phyloP scores from a whole-genome alignment of 2,329 filamentous ascomycete species.

The Ceratocystis destructans region DNA sequence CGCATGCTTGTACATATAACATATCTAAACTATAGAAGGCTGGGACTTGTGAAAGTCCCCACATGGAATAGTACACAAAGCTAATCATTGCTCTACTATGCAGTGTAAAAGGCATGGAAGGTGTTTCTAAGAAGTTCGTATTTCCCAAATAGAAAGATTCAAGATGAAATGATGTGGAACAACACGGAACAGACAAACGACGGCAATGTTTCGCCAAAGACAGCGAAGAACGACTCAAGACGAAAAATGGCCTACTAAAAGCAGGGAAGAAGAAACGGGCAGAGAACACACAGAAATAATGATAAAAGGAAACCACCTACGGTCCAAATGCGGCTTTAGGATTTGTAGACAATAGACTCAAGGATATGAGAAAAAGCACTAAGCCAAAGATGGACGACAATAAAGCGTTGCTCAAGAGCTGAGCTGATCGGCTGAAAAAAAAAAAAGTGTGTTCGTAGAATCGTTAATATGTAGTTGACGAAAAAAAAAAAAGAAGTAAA shows the following conservation, averaged over 20 bases:
- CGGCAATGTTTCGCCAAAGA: background rate
- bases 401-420: background rate
- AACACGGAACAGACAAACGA: background rate
- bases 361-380: background rate
- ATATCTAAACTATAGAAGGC: no score
- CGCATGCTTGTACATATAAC: no score
- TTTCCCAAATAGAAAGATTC: conserved; percentile 5
- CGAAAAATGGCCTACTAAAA: background rate
- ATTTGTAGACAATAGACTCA: background rate
- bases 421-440: background rate
- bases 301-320: background rate
- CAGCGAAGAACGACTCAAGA: background rate
- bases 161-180: background rate
- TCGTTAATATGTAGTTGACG: conserved; percentile 2
- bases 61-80: no score
- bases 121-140: conserved; percentile 8
- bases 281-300: no score
- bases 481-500: background rate
- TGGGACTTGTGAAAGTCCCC: no score
- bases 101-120: background rate
- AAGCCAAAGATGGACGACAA: background rate
- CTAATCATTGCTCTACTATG: background rate
- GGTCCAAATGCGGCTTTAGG: background rate
- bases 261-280: background rate
- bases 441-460: background rate